phyloP scores from a whole-genome alignment of 192 early-diverging fungal species.

The Coemansia sp. region DNA sequence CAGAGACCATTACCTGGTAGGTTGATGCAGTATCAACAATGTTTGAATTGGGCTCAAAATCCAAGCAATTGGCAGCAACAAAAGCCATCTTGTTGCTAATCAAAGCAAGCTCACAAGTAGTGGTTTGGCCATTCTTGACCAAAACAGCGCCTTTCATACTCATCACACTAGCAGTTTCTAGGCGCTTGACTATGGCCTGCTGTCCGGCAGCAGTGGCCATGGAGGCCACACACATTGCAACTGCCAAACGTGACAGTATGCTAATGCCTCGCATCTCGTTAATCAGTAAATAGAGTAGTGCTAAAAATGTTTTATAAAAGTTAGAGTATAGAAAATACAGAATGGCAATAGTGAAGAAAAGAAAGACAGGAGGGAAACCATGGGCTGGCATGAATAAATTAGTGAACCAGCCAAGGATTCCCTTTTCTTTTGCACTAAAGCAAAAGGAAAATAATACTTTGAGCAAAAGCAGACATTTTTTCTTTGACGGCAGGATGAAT shows the following conservation, averaged over 20 bases:
- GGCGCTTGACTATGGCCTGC: constrained; percentile 28
- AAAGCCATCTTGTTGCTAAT: constrained; percentile 42
- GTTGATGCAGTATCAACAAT: background rate
- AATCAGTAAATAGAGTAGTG: background rate
- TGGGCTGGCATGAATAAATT: background rate
- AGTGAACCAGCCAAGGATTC: no score
- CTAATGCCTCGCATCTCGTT: constrained; percentile 1
- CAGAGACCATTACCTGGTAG: constrained; percentile 35
- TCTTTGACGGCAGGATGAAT: background rate
- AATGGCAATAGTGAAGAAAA: background rate
- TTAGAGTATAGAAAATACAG: constrained; percentile 2
- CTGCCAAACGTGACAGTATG: constrained; percentile 9
- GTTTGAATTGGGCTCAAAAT: constrained; percentile 18
- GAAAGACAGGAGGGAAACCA: background rate
- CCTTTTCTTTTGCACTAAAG: background rate
- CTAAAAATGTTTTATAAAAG: background rate
- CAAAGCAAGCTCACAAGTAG: constrained; percentile 42
- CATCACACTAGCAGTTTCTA: constrained; percentile 15
- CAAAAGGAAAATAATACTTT: background rate
- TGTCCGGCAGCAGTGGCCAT: constrained; percentile 39
- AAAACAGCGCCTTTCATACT: constrained; percentile 30
- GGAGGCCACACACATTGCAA: constrained; percentile 5
- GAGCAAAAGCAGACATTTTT: background rate
- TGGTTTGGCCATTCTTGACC: constrained; percentile 26
- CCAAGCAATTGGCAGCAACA: constrained; percentile 40